phyloP scores from a whole-genome alignment of 768 basidiomycete species.

The Auricularia sp. region DNA sequence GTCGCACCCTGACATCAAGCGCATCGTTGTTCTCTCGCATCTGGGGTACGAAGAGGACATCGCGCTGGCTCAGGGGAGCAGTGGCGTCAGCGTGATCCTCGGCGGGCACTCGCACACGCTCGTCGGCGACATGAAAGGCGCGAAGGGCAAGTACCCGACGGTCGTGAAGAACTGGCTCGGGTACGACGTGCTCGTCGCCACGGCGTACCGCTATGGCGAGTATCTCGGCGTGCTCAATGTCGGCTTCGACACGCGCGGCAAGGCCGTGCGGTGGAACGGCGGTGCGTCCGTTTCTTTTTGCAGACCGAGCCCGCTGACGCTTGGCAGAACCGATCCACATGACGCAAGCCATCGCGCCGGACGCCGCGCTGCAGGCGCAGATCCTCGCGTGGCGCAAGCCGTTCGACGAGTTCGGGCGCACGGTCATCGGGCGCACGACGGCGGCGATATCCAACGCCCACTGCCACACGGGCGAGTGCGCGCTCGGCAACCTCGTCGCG shows the following conservation, averaged over 20 bases:
- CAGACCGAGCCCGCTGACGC: too few species aligned
- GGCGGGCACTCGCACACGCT: constrained; percentile 39
- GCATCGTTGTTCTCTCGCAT: constrained; percentile 37
- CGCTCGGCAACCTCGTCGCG: constrained; percentile 32
- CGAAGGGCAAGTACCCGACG: constrained; percentile 35
- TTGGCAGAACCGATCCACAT: constrained; percentile 28
- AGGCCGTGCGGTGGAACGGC: constrained; percentile 31
- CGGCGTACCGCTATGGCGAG: constrained; percentile 37
- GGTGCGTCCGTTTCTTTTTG: constrained; percentile 8
- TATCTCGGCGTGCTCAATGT: constrained; percentile 37
- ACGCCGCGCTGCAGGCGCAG: constrained; percentile 28
- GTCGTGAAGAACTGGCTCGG: constrained; percentile 33
- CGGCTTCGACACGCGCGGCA: constrained; percentile 29
- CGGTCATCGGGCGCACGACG: constrained; percentile 29
- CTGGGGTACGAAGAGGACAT: constrained; percentile 39
- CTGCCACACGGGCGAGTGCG: constrained; percentile 34
- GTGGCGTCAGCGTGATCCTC: constrained; percentile 31
- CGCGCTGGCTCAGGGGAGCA: constrained; percentile 28
- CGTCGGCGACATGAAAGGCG: constrained; percentile 31
- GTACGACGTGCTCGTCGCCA: constrained; percentile 38
- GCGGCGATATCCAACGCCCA: constrained; percentile 27
- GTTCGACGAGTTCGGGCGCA: constrained; percentile 25
- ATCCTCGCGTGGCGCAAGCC: constrained; percentile 31
- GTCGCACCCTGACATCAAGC: constrained; percentile 23
- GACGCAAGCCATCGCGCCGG: constrained; percentile 26